Conservation (phyloP, 2,329 filamentous ascomycete genomes). For the Aspergillus novofumigatus region DNA sequence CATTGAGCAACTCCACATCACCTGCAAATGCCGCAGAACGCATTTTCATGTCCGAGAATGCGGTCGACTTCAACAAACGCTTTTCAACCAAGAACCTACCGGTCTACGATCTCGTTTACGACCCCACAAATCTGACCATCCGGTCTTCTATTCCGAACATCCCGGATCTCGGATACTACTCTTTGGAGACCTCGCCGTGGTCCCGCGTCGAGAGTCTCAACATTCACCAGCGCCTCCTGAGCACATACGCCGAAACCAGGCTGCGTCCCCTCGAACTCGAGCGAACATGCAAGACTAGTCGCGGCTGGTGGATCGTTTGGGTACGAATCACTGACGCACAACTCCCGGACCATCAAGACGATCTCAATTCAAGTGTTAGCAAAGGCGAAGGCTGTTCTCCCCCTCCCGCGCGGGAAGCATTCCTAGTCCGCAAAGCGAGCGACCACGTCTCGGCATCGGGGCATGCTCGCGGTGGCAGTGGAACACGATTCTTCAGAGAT, state of each 20-base stretch:
- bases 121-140: constrained; percentile 54
- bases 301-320: constrained; percentile 68
- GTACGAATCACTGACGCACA: constrained; percentile 45
- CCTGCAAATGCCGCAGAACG: constrained; percentile 38
- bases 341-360: constrained; percentile 5
- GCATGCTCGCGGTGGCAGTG: constrained; percentile 30
- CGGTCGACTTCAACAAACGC: constrained; percentile 29
- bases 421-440: constrained; percentile 44
- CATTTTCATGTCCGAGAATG: constrained; percentile 29
- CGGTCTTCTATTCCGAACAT: constrained; percentile 63
- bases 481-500: constrained; percentile 37
- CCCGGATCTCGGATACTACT: constrained; percentile 47
- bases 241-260: constrained; percentile 52
- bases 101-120: constrained; percentile 59
- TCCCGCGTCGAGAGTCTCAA: constrained; percentile 57
- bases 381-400: constrained; percentile 1
- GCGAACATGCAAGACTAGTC: constrained; percentile 57
- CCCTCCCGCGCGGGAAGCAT: constrained; percentile 35
- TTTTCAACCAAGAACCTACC: constrained; percentile 33
- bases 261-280: constrained; percentile 49
- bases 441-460: constrained; percentile 33
- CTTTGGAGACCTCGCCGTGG: constrained; percentile 34
- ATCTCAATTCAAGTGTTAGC: constrained; percentile 9
- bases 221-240: constrained; percentile 57
- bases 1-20: constrained; percentile 45